phyloP scores from a whole-genome alignment of 352 stramenopile species.

The Pythium utonaiense region DNA sequence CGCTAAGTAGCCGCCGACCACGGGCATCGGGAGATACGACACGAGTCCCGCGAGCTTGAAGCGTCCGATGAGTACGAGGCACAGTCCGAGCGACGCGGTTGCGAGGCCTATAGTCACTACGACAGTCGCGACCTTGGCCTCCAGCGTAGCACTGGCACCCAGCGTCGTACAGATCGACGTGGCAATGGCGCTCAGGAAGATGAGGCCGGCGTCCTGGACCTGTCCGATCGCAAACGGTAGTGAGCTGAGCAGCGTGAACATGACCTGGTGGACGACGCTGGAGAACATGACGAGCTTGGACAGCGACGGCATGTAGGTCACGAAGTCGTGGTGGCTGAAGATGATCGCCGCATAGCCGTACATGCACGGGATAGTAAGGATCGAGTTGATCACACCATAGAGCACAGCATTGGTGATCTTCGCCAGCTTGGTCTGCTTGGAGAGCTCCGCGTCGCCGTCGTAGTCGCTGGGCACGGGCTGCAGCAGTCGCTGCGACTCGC shows the following conservation, averaged over 20 bases:
- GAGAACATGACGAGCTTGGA: conserved; percentile 97
- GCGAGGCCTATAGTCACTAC: conserved; percentile 91
- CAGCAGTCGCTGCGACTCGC: conserved; percentile 15
- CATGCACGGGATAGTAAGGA: conserved; percentile 92
- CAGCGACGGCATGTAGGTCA: conserved; percentile 83
- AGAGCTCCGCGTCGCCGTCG: conserved; percentile 10
- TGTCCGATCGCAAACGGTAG: conserved; percentile 97
- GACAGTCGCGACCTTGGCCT: conserved; percentile 90
- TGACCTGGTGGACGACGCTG: conserved; percentile 92
- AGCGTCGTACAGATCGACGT: conserved; percentile 85
- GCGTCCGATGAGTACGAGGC: conserved; percentile 93
- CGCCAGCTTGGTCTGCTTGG: conserved; percentile 20
- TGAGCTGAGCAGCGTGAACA: conserved; percentile 87
- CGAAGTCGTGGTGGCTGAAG: conserved; percentile 90
- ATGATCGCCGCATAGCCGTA: conserved; percentile 96
- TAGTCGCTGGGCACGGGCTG: background rate
- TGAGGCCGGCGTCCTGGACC: conserved; percentile 97
- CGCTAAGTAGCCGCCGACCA: conserved; percentile 97
- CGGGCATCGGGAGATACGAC: conserved; percentile 95
- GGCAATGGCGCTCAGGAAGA: conserved; percentile 96
- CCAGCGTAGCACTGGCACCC: conserved; percentile 50
- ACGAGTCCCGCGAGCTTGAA: conserved; percentile 94
- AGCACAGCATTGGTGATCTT: conserved; percentile 68
- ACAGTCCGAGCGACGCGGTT: conserved; percentile 90
- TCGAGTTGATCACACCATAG: conserved; percentile 92